Evolutionary conservation across 768 basidiomycete species (phyloP), one percentile per base, ranked within the genome.

Genomic region (Coprinopsis marcescibilis): DNA sequence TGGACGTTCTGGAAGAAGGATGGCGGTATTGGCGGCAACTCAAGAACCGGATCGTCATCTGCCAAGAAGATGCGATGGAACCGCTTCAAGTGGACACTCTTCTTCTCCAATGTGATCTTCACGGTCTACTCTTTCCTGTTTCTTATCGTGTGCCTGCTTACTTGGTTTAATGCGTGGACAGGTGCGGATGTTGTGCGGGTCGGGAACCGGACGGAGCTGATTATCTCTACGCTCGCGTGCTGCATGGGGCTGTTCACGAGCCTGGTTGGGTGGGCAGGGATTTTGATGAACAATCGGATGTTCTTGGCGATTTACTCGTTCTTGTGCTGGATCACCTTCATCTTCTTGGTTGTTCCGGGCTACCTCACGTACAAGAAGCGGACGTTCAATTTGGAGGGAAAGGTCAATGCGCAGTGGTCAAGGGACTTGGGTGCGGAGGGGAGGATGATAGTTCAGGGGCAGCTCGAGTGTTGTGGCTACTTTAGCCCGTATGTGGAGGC

Each of bases 291-390:
- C 75, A 89, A 89, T 62, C 86, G 89, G 45, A 67, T 78, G 45
- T 89, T 91, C 77, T 79, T 90, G 50, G 85, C 87, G 17, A 63
- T 80, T 49, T 90, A 89, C 68, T 73, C 86, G 56, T 82, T 89
- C 64, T 59, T 85, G 36, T 75, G 82, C 44, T 92, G 88, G 89
- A 60, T 84, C 59, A 77, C 77, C 47, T 83, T 91, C 57, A 83
- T 71, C 2, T 66, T 89, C 51, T 73, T 90, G 57, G 76, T 87
- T 58, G 68, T 77, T 0, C 89, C 89, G 0, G 88, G 89, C 0
- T 92, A 92, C 64, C 65, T 88, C 53, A 80, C 84, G 35, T 92
- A 88, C 73, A 81, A 81, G 57, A 69, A 72, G 15, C 73, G 75
- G 44, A 53, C 61, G 2, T 71, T 71, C 57, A 73, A 75, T 60